These are phyloP conservation scores for Calonectria montana DNA, from an alignment of 2,329 filamentous ascomycete genomes.

Conservation along the genomic window DNA sequence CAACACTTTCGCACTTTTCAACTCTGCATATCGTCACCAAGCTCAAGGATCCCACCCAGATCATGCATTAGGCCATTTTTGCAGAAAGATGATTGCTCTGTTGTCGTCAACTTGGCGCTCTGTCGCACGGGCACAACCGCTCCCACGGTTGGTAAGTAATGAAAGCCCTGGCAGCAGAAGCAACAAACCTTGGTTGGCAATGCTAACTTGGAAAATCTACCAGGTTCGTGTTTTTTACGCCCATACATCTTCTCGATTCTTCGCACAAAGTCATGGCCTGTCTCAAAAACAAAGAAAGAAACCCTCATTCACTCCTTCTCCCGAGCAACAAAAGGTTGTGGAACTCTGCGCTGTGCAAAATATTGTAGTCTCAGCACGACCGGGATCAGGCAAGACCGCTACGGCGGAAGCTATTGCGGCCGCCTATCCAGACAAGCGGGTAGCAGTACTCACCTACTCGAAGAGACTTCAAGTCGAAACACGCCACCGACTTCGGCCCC, in stretches of 20 bases:
- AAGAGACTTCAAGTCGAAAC: neutral
- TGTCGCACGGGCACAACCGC: neutral
- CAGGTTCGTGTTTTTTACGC: neutral
- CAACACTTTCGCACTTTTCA: no score
- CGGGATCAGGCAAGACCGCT: neutral
- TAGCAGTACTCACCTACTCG: neutral
- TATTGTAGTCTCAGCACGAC: neutral
- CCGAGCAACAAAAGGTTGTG: neutral
- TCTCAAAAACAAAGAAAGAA: neutral
- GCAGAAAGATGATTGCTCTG: neutral
- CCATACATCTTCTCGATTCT: neutral
- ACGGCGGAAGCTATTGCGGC: neutral
- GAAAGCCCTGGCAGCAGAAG: no score
- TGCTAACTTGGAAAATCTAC: neutral
- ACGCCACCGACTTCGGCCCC: neutral
- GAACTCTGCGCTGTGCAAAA: neutral
- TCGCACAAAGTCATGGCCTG: neutral
- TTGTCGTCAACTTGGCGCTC: neutral
- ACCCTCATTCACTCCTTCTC: neutral
- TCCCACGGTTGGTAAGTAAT: neutral
- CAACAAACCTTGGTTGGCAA: neutral
- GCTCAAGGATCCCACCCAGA: no score
- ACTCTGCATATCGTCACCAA: no score
- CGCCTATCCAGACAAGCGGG: neutral
- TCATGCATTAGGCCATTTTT: no score